phyloP scores from a whole-genome alignment of 2,329 filamentous ascomycete genomes.

The Trichoderma sp. region DNA sequence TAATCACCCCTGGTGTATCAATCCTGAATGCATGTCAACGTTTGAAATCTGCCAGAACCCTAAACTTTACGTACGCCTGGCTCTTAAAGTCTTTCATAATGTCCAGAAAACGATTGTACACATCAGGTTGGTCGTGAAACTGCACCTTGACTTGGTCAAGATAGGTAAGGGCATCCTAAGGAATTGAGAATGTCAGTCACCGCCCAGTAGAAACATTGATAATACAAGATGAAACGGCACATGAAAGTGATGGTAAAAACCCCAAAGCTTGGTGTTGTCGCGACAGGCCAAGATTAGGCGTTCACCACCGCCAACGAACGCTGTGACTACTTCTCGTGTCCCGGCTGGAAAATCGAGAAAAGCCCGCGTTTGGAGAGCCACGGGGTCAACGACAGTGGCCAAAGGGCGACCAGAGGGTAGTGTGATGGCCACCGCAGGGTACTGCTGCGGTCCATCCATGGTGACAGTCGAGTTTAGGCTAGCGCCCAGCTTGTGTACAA shows the following conservation, averaged over 20 bases:
- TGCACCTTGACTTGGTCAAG: slow-evolving; percentile 98
- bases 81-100: slow-evolving; percentile 99
- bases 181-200: slow-evolving; percentile 19
- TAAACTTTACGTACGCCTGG: slow-evolving; percentile 66
- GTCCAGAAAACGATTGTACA: slow-evolving; percentile 94
- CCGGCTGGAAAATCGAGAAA: slow-evolving; percentile 5
- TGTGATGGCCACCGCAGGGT: slow-evolving; percentile 13
- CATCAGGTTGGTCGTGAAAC: slow-evolving; percentile 93
- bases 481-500: background rate
- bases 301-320: slow-evolving; percentile 26
- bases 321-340: slow-evolving; percentile 24
- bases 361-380: slow-evolving; percentile 10
- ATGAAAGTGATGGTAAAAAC: slow-evolving; percentile 26
- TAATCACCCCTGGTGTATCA: slow-evolving; percentile 95
- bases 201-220: background rate
- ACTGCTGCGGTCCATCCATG: slow-evolving; percentile 3
- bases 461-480: background rate
- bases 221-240: slow-evolving; percentile 24
- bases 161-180: slow-evolving; percentile 78
- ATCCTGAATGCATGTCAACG: slow-evolving; percentile 56
- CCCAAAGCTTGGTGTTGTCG: slow-evolving; percentile 24
- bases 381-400: slow-evolving; percentile 4
- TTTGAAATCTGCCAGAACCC: slow-evolving; percentile 50
- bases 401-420: slow-evolving; percentile 9
- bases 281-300: slow-evolving; percentile 24